Evolutionary conservation across 768 basidiomycete species (phyloP).

Genomic region (Hortiboletus flavorubellus): DNA sequence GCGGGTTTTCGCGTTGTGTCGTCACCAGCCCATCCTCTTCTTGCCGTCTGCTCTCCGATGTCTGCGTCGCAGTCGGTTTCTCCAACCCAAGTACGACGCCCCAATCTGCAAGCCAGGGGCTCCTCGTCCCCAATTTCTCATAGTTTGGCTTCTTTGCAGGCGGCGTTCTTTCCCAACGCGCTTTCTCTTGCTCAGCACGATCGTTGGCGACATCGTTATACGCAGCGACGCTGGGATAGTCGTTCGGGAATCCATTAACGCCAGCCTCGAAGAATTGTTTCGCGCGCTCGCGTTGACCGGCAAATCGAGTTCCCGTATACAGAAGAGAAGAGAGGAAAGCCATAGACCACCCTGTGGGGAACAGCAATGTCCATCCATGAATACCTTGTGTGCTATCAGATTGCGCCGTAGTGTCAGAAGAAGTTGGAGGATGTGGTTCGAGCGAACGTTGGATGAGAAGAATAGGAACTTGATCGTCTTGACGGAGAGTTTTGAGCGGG

Average conservation of each 20-base stretch:
- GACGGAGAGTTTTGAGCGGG: constrained; percentile 55
- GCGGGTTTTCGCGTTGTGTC: constrained; percentile 51
- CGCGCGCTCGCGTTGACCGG: constrained; percentile 78
- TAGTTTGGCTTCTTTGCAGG: constrained; percentile 84
- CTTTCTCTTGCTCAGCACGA: constrained; percentile 52
- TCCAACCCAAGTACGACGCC: constrained; percentile 56
- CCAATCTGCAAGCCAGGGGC: constrained; percentile 82
- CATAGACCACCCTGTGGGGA: constrained; percentile 91
- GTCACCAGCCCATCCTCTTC: constrained; percentile 44
- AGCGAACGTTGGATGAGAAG: constrained; percentile 80
- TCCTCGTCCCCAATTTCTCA: constrained; percentile 56
- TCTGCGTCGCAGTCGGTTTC: constrained; percentile 7
- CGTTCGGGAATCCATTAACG: constrained; percentile 71
- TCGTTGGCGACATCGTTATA: constrained; percentile 49
- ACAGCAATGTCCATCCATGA: constrained; percentile 84
- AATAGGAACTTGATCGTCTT: constrained; percentile 83
- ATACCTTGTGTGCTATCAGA: constrained; percentile 41
- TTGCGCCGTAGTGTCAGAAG: constrained; percentile 13
- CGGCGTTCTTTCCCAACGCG: constrained; percentile 75
- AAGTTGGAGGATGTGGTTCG: constrained; percentile 32
- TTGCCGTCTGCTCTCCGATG: not conserved
- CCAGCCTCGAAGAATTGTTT: constrained; percentile 85
- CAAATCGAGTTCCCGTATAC: constrained; percentile 80
- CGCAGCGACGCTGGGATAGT: constrained; percentile 61
- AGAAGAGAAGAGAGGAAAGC: constrained; percentile 81